A percentile compares a stretch with the other conserved stretches of the same genome.
phyloP scores from a whole-genome alignment of 2,329 filamentous ascomycete species.

The Penicillium hordei region DNA sequence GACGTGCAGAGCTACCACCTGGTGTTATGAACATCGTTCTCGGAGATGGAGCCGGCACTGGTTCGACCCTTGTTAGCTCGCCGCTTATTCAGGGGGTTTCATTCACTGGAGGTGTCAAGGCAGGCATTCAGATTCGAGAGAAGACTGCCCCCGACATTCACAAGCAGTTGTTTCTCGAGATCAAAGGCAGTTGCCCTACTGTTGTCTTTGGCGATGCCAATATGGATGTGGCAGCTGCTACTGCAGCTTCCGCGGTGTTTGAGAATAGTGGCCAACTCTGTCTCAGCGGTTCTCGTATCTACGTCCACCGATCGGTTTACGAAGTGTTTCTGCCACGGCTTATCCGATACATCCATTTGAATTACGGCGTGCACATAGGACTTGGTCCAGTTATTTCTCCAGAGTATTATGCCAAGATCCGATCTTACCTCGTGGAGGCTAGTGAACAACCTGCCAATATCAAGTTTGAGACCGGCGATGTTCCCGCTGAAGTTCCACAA shows the following conservation, averaged over 20 bases:
- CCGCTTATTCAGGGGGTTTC: neutral
- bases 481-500: neutral
- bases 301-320: neutral
- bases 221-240: neutral
- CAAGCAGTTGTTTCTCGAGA: neutral
- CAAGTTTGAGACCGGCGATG: neutral
- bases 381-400: neutral
- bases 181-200: neutral
- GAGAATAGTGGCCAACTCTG: neutral
- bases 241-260: neutral
- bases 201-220: neutral
- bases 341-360: rapidly evolving
- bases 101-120: neutral
- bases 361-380: neutral
- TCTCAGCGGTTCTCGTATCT: neutral
- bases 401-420: neutral
- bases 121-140: neutral
- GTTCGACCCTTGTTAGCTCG: neutral
- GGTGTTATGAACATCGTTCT: neutral
- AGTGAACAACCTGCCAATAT: too few species aligned
- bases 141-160: neutral
- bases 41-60: neutral
- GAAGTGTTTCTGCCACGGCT: rapidly evolving
- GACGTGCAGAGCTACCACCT: neutral
- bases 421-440: neutral